Percentiles rank a stretch among this genome's conserved stretches.
Evolutionary conservation across 495 filamentous ascomycete genomes (phyloP).

Genomic region (Lasiosphaeria hispida): DNA sequence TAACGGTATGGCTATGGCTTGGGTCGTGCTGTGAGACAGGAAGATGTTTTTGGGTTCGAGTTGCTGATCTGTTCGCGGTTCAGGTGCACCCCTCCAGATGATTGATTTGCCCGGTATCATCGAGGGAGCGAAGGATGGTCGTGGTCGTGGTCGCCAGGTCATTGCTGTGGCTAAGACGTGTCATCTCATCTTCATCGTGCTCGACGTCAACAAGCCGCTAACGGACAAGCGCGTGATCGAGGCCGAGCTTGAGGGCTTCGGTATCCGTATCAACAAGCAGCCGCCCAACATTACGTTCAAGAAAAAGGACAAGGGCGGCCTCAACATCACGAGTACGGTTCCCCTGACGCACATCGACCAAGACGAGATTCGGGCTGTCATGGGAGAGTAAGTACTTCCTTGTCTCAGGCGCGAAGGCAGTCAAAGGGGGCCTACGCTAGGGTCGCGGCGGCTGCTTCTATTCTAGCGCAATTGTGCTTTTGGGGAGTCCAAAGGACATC

Average conservation of each 20-base stretch:
- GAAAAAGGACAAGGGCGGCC: slow-evolving; percentile 98
- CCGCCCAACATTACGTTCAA: slow-evolving; percentile 97
- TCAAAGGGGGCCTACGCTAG: not conserved
- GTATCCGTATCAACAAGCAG: slow-evolving; percentile 94
- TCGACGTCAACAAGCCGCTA: slow-evolving; percentile 97
- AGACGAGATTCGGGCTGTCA: slow-evolving; percentile 96
- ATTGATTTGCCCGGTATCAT: slow-evolving; percentile 99
- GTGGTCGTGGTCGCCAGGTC: slow-evolving; percentile 96
- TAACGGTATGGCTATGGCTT: slow-evolving; percentile 56
- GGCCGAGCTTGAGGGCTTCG: slow-evolving; percentile 94
- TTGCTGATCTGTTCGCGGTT: not conserved
- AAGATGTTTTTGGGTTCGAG: not conserved
- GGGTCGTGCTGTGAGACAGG: too few species aligned
- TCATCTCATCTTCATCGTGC: slow-evolving; percentile 96
- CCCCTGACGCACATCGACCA: slow-evolving; percentile 89
- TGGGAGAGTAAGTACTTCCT: slow-evolving; percentile 60
- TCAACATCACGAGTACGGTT: slow-evolving; percentile 89
- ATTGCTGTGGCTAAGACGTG: slow-evolving; percentile 99
- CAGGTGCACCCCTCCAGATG: slow-evolving; percentile 92
- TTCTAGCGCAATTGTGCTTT: too few species aligned
- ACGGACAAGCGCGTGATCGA: slow-evolving; percentile 98
- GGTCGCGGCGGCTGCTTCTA: not conserved
- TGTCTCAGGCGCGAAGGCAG: not conserved
- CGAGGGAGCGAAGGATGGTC: slow-evolving; percentile 96
- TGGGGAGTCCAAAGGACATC: not conserved